These are phyloP conservation scores for Paxillus ammoniavirescens DNA, from an alignment of 768 basidiomycete species.

Conservation along the genomic window DNA sequence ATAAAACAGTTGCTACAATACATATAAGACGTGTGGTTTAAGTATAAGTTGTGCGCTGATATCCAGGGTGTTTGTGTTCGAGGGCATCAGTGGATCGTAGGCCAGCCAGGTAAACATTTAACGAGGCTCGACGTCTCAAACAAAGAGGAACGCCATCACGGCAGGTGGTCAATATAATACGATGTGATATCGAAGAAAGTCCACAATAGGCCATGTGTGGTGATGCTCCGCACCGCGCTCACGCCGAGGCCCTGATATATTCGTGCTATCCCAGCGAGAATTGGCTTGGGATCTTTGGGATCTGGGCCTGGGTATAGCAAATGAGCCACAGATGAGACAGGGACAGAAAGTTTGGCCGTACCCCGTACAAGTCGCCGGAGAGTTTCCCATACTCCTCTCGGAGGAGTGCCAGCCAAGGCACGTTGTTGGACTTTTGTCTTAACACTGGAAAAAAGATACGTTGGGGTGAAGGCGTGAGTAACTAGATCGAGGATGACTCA, in stretches of 20 bases:
- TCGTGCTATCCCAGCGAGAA: slow-evolving; percentile 73
- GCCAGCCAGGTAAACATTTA: no score
- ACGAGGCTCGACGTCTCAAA: no score
- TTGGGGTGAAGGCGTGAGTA: neutral
- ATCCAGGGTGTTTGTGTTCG: neutral
- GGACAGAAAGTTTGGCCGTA: slow-evolving; percentile 27
- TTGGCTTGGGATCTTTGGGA: slow-evolving; percentile 69
- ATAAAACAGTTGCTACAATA: slow-evolving; percentile 19
- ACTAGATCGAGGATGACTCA: slow-evolving; percentile 36
- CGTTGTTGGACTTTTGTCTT: slow-evolving; percentile 97
- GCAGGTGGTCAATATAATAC: slow-evolving; percentile 66
- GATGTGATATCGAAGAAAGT: slow-evolving; percentile 85
- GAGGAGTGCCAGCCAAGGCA: slow-evolving; percentile 74
- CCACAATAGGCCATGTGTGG: slow-evolving; percentile 93
- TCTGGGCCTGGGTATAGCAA: slow-evolving; percentile 60
- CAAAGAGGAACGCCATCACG: slow-evolving; percentile 20
- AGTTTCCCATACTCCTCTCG: slow-evolving; percentile 72
- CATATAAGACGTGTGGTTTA: slow-evolving; percentile 18
- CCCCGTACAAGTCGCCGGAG: slow-evolving; percentile 79
- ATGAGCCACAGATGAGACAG: slow-evolving; percentile 1
- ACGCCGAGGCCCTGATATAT: slow-evolving; percentile 95
- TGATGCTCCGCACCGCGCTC: slow-evolving; percentile 87
- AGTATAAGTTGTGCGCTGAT: slow-evolving; percentile 5
- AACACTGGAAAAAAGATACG: slow-evolving; percentile 46
- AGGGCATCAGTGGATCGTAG: no score